Percentiles rank a stretch among this genome's conserved stretches.
Evolutionary conservation across 2,329 filamentous ascomycete species (phyloP).

Genomic region (Helotiales sp.): DNA sequence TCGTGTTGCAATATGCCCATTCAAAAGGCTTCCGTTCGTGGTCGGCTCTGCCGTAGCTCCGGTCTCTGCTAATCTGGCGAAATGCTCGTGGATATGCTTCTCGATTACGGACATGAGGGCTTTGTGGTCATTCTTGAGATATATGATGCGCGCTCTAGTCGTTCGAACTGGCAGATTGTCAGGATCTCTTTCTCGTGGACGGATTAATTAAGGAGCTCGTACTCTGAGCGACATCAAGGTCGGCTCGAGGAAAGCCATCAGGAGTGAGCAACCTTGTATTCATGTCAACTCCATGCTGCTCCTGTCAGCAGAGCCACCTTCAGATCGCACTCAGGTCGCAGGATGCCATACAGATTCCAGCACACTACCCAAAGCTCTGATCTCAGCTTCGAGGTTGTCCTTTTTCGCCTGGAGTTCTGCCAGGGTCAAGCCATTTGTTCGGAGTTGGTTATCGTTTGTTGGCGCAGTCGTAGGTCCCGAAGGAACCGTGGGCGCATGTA

Average conservation of each 20-base stretch:
- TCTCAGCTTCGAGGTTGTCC: conserved; percentile 79
- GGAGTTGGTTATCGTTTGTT: conserved; percentile 57
- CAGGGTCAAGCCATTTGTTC: conserved; percentile 65
- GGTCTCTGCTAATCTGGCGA: conserved; percentile 64
- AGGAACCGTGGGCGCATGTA: conserved; percentile 70
- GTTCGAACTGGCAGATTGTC: conserved; percentile 69
- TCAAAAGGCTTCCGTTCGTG: conserved; percentile 24
- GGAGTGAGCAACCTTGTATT: conserved; percentile 80
- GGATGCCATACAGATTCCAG: conserved; percentile 72
- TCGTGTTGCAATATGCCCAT: conserved; percentile 36
- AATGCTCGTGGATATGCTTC: conserved; percentile 83
- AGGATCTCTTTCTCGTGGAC: conserved; percentile 5
- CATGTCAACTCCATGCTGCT: conserved; percentile 90
- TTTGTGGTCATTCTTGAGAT: conserved; percentile 91
- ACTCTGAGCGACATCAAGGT: conserved; percentile 96
- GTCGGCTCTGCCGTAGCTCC: conserved; percentile 30
- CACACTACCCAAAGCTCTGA: conserved; percentile 80
- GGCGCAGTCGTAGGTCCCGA: conserved; percentile 73
- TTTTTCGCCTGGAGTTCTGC: conserved; percentile 82
- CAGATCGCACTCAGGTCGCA: not conserved
- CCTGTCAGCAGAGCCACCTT: conserved; percentile 11
- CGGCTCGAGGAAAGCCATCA: conserved; percentile 89
- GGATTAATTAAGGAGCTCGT: conserved; percentile 35
- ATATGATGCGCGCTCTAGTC: conserved; percentile 87
- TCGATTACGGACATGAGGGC: conserved; percentile 82